Base-by-base conservation (phyloP, 1,139 yeast species). In the Saccharomyces hybrid region DNA sequence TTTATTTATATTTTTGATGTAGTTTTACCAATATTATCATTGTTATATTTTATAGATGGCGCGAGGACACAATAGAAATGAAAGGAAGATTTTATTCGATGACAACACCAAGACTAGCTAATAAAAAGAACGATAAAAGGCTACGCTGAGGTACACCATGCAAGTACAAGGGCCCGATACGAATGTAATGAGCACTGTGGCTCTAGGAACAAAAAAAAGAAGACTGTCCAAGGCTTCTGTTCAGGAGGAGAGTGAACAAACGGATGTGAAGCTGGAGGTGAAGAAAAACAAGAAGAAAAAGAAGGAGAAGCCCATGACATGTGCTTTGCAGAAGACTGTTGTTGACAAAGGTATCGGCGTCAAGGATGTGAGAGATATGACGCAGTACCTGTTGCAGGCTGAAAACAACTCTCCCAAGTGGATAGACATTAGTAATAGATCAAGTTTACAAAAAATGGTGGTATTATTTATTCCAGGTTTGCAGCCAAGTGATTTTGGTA, bases 401-500 rank as follows among this genome's bases (percentile, higher is more conserved):
- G 69, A 74, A 3, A 69, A 73, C 48, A 70, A 70, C 29, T 66
- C 71, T 3, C 78, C 82, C 2, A 68, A 67, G 28, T 77, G 80
- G 78, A 62, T 77, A 19, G 70, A 70, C 19, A 62, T 82, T 13
- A 68, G 68, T 29, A 81, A 82, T 58, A 70, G 78, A 55, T 34
- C 47, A 1, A 31, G 75, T 1, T 70, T 83, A 5, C 68, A 75
- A 25, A 80, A 80, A 53, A 78, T 85, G 3, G 83, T 88, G 0
- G 73, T 82, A n/a, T 72, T 88, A 11, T 72, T 84, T 54, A 78
- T 82, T 2, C 89, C 93, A 0, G 96, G 96, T 0, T 66, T 89
- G 3, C 75, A 78, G n/a, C 69, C 75, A 3, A 67, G 68, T 2
- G 76, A 76, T 53, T 78, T 82, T 60, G 77, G 48, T 2, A 23